Conservation (phyloP, 805 yeast genomes). For the Candida orba region DNA sequence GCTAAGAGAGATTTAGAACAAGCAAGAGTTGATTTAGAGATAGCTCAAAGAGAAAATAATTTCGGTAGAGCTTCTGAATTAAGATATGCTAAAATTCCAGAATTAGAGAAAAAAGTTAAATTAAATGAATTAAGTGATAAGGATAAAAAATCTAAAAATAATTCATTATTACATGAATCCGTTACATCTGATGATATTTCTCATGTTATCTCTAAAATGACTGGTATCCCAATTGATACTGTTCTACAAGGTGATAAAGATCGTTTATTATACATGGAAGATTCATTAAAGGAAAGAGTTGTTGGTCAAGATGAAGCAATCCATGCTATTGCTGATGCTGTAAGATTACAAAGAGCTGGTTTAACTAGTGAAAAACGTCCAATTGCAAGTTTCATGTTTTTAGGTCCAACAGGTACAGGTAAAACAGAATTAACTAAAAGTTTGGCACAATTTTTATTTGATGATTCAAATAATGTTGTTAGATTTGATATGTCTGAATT, state of each 20-base stretch:
- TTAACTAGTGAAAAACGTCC: slow-evolving; percentile 91
- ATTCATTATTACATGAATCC: slow-evolving; percentile 68
- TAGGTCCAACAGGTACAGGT: slow-evolving; percentile 99
- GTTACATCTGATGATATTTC: slow-evolving; percentile 95
- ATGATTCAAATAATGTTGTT: slow-evolving; percentile 78
- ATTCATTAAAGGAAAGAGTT: slow-evolving; percentile 65
- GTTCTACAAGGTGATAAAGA: slow-evolving; percentile 94
- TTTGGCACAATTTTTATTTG: slow-evolving; percentile 85
- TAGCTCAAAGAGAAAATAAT: slow-evolving; percentile 75
- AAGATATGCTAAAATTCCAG: slow-evolving; percentile 83
- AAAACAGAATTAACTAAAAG: slow-evolving; percentile 94
- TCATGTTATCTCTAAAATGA: slow-evolving; percentile 83
- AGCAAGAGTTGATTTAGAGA: slow-evolving; percentile 77
- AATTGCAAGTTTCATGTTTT: slow-evolving; percentile 90
- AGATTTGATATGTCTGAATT: slow-evolving; percentile 98
- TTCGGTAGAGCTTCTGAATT: slow-evolving; percentile 85
- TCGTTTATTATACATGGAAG: slow-evolving; percentile 81
- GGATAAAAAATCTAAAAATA: slow-evolving; percentile 12
- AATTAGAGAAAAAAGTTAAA: slow-evolving; percentile 56
- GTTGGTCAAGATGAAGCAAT: slow-evolving; percentile 97
- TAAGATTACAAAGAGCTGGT: slow-evolving; percentile 93
- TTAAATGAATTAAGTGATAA: slow-evolving; percentile 29
- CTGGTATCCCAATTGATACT: slow-evolving; percentile 90
- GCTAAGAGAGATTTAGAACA: slow-evolving; percentile 80
- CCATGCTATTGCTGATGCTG: slow-evolving; percentile 84